A percentile compares a stretch with the other conserved stretches of the same genome.
Conservation (phyloP, 2,329 filamentous ascomycete species). For the Hypoxylon sp. region DNA sequence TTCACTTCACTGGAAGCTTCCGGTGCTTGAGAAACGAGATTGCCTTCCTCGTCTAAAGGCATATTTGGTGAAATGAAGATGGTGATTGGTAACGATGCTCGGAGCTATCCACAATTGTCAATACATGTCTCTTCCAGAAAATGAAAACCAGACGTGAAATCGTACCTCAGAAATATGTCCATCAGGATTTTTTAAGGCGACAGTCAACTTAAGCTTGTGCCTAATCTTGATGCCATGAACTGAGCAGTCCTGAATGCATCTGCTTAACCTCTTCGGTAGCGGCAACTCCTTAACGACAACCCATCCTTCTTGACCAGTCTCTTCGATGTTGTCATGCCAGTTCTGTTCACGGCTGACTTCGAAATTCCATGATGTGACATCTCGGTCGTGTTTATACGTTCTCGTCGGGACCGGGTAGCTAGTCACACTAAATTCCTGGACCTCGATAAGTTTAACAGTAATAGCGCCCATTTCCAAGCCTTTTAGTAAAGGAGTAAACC, state of each 20-base stretch:
- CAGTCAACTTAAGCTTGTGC: constrained; percentile 92
- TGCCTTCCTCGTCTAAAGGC: constrained; percentile 88
- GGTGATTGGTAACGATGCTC: constrained; percentile 90
- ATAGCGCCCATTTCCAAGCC: constrained; percentile 89
- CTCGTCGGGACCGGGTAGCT: constrained; percentile 63
- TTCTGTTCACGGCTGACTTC: constrained; percentile 71
- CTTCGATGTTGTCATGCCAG: constrained; percentile 78
- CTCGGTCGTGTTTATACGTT: constrained; percentile 74
- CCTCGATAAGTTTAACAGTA: constrained; percentile 84
- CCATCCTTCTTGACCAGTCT: constrained; percentile 77
- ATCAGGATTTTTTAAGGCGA: constrained; percentile 94
- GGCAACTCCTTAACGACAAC: constrained; percentile 73
- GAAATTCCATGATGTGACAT: constrained; percentile 73
- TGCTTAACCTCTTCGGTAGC: constrained; percentile 84
- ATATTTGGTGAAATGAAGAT: constrained; percentile 97
- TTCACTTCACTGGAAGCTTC: constrained; percentile 60
- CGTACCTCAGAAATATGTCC: constrained; percentile 90
- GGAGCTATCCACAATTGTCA: constrained; percentile 68
- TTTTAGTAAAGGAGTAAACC: constrained; percentile 89
- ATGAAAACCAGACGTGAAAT: constrained; percentile 22
- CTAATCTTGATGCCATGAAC: constrained; percentile 90
- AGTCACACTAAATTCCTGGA: constrained; percentile 75
- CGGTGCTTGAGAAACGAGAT: constrained; percentile 76
- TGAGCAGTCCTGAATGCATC: constrained; percentile 91
- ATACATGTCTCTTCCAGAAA: constrained; percentile 31